Conservation (phyloP, 441 rosid species). For the Pelargonium myrrhifolium region DNA sequence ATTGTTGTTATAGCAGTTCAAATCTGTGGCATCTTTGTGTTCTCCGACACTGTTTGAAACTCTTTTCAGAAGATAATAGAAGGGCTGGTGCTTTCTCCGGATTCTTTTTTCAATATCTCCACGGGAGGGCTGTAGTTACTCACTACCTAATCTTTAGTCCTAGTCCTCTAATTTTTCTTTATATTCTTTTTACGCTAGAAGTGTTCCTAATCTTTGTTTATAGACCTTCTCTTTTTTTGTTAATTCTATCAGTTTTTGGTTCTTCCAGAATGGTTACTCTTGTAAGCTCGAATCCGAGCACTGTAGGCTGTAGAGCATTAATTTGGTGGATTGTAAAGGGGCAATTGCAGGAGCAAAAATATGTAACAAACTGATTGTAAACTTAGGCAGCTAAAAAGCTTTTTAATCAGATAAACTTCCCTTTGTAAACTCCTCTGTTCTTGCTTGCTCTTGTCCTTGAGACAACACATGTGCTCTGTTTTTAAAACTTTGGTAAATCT, state of each 20-base stretch:
- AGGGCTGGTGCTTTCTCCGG: no score
- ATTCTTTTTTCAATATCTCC: neutral
- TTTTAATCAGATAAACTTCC: neutral
- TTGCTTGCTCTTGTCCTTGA: no score
- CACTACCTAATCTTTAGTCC: no score
- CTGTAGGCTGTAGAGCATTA: neutral
- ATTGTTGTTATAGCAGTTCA: constrained; percentile 2
- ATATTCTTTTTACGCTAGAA: neutral
- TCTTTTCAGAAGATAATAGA: neutral
- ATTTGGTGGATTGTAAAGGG: constrained; percentile 5
- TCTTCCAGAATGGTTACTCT: no score
- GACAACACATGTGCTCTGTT: no score
- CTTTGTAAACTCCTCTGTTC: neutral
- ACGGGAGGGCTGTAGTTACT: neutral
- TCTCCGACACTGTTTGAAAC: neutral
- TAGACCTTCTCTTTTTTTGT: neutral
- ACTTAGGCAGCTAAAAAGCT: no score
- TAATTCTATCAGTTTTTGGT: no score
- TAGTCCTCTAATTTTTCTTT: neutral
- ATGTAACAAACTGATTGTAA: neutral
- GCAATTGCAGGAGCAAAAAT: neutral
- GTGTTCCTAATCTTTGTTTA: neutral
- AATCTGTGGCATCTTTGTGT: constrained; percentile 4
- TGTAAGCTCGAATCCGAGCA: no score
- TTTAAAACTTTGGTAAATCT: no score